phyloP scores from a whole-genome alignment of 495 filamentous ascomycete species.

The Talaromyces proteolyticus region DNA sequence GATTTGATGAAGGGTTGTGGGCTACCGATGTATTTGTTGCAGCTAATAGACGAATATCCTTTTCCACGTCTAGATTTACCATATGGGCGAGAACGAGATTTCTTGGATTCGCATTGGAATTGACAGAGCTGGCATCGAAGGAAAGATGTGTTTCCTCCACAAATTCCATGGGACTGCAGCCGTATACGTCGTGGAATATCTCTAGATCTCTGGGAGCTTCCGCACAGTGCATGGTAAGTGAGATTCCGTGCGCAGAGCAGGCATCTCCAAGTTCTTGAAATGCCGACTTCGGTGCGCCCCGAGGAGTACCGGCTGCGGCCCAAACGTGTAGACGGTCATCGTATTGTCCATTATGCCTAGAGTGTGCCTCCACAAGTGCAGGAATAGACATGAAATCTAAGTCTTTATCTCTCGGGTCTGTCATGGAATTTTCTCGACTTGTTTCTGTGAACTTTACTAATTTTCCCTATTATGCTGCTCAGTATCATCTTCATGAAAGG shows the following conservation, averaged over 20 bases:
- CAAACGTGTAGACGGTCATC: conserved; percentile 43
- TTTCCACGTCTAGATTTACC: conserved; percentile 37
- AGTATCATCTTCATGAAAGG: too few species aligned
- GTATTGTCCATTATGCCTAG: conserved; percentile 29
- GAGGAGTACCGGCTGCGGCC: conserved; percentile 45
- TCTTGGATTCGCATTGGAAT: not conserved
- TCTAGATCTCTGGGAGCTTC: conserved; percentile 24
- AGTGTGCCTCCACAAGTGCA: conserved; percentile 13
- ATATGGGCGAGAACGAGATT: conserved; percentile 35
- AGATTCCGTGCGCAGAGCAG: conserved; percentile 28
- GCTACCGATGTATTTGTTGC: conserved; percentile 38
- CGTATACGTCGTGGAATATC: conserved; percentile 13
- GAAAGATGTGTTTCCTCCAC: conserved; percentile 13
- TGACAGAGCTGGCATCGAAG: not conserved
- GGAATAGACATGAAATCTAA: conserved; percentile 23
- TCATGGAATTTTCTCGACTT: conserved; percentile 22
- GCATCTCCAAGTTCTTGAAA: conserved; percentile 17
- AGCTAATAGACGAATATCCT: conserved; percentile 32
- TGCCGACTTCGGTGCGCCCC: conserved; percentile 21
- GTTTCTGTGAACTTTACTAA: conserved; percentile 28
- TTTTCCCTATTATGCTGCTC: conserved; percentile 22
- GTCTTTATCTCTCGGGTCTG: conserved; percentile 26
- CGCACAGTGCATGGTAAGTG: conserved; percentile 36
- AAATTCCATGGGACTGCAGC: conserved; percentile 18
- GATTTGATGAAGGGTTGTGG: conserved; percentile 45